Conservation (phyloP, 73 alveolate genomes). For the Paramecium tetraurelia region DNA sequence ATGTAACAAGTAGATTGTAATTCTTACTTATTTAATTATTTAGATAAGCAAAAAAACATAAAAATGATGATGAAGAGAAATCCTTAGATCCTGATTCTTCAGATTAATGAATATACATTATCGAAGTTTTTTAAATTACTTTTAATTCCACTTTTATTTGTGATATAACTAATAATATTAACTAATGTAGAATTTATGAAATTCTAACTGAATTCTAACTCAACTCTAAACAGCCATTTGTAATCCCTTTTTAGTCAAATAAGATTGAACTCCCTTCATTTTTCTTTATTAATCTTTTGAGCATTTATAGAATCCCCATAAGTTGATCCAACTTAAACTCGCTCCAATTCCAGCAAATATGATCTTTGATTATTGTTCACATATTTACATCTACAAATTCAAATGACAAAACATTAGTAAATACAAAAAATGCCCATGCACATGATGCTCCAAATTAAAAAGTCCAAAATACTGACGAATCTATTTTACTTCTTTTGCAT, state of each 20-base stretch:
- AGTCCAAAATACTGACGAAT: neutral
- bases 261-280: neutral
- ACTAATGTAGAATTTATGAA: neutral
- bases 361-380: neutral
- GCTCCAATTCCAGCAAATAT: constrained; percentile 25
- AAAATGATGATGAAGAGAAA: neutral
- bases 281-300: constrained; percentile 37
- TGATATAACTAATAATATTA: neutral
- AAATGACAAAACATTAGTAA: neutral
- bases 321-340: constrained; percentile 20
- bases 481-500: constrained; percentile 1
- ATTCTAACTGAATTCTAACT: neutral
- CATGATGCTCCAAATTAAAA: neutral
- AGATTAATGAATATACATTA: neutral
- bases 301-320: neutral
- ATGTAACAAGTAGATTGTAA: constrained; percentile 14
- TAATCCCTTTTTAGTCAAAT: neutral
- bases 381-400: neutral
- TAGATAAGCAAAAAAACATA: neutral
- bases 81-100: neutral
- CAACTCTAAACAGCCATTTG: neutral
- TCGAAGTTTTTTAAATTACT: neutral
- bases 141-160: neutral
- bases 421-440: neutral
- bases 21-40: neutral